phyloP scores from a whole-genome alignment of 345 rosid genomes.

The Gossypium longicalyx region DNA sequence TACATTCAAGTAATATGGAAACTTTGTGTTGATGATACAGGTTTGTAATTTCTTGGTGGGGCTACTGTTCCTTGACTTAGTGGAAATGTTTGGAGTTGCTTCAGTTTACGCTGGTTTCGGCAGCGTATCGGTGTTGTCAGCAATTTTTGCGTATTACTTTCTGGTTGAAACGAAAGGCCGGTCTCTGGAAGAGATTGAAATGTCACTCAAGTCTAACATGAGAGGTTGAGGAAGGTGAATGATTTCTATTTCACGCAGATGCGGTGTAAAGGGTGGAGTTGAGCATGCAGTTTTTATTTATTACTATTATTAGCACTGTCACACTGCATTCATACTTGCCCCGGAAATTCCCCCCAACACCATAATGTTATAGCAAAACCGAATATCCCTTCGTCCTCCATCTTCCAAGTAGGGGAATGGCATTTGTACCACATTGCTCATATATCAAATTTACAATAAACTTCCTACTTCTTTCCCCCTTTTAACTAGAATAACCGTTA shows the following conservation, averaged over 20 bases:
- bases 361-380: too few species aligned
- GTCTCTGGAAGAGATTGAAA: conserved; percentile 73
- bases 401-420: not conserved
- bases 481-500: too few species aligned
- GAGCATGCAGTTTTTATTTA: not conserved
- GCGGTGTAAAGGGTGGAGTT: too few species aligned
- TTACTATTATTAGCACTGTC: too few species aligned
- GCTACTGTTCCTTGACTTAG: conserved; percentile 60
- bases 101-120: conserved; percentile 62
- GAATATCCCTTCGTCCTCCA: too few species aligned
- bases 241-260: not conserved
- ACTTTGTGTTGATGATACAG: conserved; percentile 28
- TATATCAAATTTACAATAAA: not conserved
- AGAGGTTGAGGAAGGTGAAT: conserved; percentile 12
- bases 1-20: not conserved
- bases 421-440: not conserved
- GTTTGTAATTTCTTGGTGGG: conserved; percentile 80
- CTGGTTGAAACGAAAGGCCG: conserved; percentile 72
- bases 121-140: conserved; percentile 54
- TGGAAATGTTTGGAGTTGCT: conserved; percentile 54
- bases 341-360: too few species aligned
- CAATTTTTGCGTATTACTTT: conserved; percentile 45
- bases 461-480: too few species aligned
- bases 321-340: too few species aligned
- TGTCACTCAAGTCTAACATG: conserved; percentile 44